Evolutionary conservation across 345 rosid species (phyloP), one percentile per base, ranked within the genome.

Genomic region (Citrus maxima): DNA sequence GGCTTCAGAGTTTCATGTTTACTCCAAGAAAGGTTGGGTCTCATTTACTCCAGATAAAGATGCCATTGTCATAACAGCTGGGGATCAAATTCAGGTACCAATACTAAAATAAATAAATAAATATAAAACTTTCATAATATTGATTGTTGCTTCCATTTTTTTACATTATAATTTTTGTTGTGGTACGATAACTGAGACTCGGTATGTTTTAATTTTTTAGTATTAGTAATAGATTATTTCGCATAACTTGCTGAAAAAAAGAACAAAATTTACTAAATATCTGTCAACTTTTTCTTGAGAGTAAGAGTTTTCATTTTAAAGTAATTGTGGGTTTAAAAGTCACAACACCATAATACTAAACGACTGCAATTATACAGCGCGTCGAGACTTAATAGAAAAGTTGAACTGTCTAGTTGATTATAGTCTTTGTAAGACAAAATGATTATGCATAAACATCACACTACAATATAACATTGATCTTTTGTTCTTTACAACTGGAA

Each of bases 1-100:
- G 0, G 84, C 84, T 25, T 85, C 90, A 16, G 90, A 91, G 74
- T 93, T 93, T 46, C 98, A 91, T 81, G 92, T 91, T 70, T 95
- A 95, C 85, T 92, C 98, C 74, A 95, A 90, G 87, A 93, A 91
- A 85, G 96, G 95, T 34, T 93, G 97, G 97, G 78, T 89, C 3
- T 88, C 96, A 7, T 95, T 95, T 78, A 78, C 78, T 80, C 97
- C 92, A 1, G 92, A 83, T 18, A 80, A 88, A 34, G 88, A 87
- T 78, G 93, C 98, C 1, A 59, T 93, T 28, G 69, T 95, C 16
- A 77, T 95, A 72, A 95, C 98, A 1, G 72, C 89, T 14, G 98
- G 98, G 7, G 98, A 93, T 82, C 89, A 89, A 86, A 77, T 79
- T 55, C 97, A 71, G 98, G 98, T 87, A 37, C 38, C 24, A 19